These are phyloP conservation scores for Arthrobotrys iridis DNA, from an alignment of 2,329 filamentous ascomycete species.

Conservation along the genomic window DNA sequence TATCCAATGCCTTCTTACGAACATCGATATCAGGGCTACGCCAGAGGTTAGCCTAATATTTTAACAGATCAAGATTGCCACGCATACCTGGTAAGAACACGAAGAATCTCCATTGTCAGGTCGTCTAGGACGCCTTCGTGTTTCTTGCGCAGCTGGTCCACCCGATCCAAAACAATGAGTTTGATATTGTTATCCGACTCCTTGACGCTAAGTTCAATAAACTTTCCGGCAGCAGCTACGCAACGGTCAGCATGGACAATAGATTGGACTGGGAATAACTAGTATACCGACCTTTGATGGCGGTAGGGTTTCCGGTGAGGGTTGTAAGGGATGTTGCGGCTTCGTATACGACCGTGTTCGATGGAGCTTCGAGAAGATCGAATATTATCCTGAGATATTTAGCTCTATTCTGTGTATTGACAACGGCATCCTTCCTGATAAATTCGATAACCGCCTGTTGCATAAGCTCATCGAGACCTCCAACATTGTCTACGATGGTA, in stretches of 20 bases:
- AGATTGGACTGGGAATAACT: not conserved
- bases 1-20: conserved; percentile 84
- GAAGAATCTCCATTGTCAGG: conserved; percentile 94
- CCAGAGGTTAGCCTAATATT: conserved; percentile 1
- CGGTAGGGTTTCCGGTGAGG: conserved; percentile 94
- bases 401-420: conserved; percentile 94
- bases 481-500: conserved; percentile 88
- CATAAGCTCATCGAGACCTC: conserved; percentile 91
- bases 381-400: conserved; percentile 94
- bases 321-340: conserved; percentile 93
- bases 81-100: conserved; percentile 75
- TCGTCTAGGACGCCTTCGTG: conserved; percentile 94
- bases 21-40: conserved; percentile 92
- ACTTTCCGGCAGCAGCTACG: conserved; percentile 81
- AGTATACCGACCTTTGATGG: conserved; percentile 75
- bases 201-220: conserved; percentile 96
- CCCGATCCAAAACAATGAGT: conserved; percentile 93
- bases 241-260: not conserved
- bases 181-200: conserved; percentile 99
- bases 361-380: conserved; percentile 89
- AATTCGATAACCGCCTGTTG: conserved; percentile 96
- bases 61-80: not conserved
- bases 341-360: conserved; percentile 96
- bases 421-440: conserved; percentile 94
- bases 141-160: conserved; percentile 84